These are phyloP conservation scores for Przewalskia tangutica DNA, from an alignment of 257 asterid genomes.

Conservation along the genomic window DNA sequence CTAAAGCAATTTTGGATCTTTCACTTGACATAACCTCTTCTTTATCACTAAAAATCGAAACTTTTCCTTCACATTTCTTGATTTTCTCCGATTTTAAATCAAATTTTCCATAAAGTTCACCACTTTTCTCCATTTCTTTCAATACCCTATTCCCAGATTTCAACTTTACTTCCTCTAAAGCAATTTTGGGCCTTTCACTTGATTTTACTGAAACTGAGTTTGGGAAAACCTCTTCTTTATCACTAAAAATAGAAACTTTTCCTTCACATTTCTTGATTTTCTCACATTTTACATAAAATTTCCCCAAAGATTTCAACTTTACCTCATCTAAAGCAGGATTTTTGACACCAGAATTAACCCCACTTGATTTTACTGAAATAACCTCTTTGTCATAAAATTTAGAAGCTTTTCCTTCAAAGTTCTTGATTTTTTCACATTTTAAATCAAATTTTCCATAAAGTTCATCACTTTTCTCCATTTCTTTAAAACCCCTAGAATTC, in stretches of 20 bases:
- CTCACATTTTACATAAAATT: not conserved
- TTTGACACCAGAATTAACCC: too few species aligned
- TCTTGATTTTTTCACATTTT: conserved; percentile 12
- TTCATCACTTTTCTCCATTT: not conserved
- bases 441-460: conserved; percentile 9
- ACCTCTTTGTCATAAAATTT: conserved; percentile 14
- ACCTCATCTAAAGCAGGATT: too few species aligned
- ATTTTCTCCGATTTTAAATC: conserved; percentile 6
- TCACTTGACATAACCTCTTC: conserved; percentile 12
- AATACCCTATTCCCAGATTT: conserved; percentile 10
- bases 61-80: conserved; percentile 7
- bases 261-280: too few species aligned
- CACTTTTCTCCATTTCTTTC: not conserved
- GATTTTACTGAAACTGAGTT: not conserved
- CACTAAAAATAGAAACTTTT: too few species aligned
- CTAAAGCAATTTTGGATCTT: not conserved
- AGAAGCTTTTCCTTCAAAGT: conserved; percentile 2
- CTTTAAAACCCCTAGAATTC: conserved; percentile 14
- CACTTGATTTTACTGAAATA: not conserved
- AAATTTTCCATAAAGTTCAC: conserved; percentile 3
- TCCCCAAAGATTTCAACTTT: too few species aligned
- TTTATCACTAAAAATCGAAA: conserved; percentile 10
- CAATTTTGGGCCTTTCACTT: not conserved
- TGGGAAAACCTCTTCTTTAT: too few species aligned
- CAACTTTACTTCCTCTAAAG: conserved; percentile 18